Evolutionary conservation across 2,329 filamentous ascomycete species (phyloP).

Genomic region (Penicillium thymicola): DNA sequence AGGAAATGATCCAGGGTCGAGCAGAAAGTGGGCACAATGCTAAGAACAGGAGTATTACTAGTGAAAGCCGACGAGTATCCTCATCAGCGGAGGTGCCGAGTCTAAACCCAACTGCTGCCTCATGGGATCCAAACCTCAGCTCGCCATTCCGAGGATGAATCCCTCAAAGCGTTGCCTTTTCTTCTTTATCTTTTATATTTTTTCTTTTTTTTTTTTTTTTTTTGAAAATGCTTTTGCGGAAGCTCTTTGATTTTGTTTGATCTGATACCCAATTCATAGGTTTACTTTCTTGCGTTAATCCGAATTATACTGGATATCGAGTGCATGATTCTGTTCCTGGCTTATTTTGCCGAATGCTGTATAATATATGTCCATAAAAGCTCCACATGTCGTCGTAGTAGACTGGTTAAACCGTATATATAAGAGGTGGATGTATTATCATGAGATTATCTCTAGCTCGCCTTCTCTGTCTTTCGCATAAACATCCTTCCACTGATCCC

Average conservation of each 20-base stretch:
- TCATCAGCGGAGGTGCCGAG: constrained; percentile 25
- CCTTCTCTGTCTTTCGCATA: constrained; percentile 44
- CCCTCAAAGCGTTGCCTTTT: constrained; percentile 1
- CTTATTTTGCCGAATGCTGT: not conserved
- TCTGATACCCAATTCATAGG: constrained; percentile 26
- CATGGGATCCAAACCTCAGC: constrained; percentile 16
- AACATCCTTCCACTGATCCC: constrained; percentile 47
- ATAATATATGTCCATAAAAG: not conserved
- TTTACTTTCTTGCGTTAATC: constrained; percentile 13
- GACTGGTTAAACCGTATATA: not conserved
- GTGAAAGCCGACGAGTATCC: constrained; percentile 37
- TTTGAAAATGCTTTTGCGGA: constrained; percentile 3
- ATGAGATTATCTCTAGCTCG: constrained; percentile 46
- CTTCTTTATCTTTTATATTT: constrained; percentile 17
- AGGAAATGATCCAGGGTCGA: constrained; percentile 92
- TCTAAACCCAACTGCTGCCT: constrained; percentile 26
- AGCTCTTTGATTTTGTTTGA: constrained; percentile 16
- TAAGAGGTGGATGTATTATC: constrained; percentile 1
- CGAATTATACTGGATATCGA: not conserved
- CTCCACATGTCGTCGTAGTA: not conserved
- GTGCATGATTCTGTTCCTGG: constrained; percentile 1
- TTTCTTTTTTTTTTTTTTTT: constrained; percentile 9
- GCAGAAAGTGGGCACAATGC: constrained; percentile 73
- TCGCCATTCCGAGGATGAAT: constrained; percentile 10
- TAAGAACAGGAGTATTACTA: constrained; percentile 58